phyloP scores from a whole-genome alignment of 2,329 filamentous ascomycete genomes.

The Xylariaceae sp. region DNA sequence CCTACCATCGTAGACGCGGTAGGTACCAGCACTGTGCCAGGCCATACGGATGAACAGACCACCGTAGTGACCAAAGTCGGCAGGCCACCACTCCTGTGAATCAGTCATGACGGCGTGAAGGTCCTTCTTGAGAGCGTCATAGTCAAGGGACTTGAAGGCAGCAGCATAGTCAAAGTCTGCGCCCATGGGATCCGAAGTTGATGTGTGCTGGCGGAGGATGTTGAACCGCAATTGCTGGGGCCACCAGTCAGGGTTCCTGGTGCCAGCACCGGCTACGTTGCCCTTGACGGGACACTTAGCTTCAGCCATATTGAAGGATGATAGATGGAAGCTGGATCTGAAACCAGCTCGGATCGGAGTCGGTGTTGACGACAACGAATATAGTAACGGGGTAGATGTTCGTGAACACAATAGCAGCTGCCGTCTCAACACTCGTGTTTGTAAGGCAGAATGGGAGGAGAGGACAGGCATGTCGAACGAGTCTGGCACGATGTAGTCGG shows the following conservation, averaged over 20 bases:
- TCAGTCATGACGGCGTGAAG: conserved; percentile 68
- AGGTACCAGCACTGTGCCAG: conserved; percentile 77
- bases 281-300: conserved; percentile 12
- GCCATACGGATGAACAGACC: conserved; percentile 77
- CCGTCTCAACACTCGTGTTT: not conserved
- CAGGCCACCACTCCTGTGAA: conserved; percentile 78
- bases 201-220: conserved; percentile 68
- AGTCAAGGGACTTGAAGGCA: conserved; percentile 70
- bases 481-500: not conserved
- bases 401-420: conserved; percentile 1
- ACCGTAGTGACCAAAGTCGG: conserved; percentile 77
- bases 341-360: not conserved
- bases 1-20: conserved; percentile 70
- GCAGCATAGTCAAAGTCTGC: conserved; percentile 67
- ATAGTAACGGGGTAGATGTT: not conserved
- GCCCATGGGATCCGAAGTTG: conserved; percentile 58
- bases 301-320: conserved; percentile 10
- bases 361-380: not conserved
- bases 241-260: conserved; percentile 70
- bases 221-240: conserved; percentile 63
- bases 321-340: not conserved
- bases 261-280: conserved; percentile 58
- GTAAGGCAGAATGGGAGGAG: not conserved
- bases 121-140: conserved; percentile 69
- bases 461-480: not conserved